A percentile compares a stretch with the other conserved stretches of the same genome.
Evolutionary conservation across 139 green algal species (phyloP).

Genomic region (Ulvella scutata): DNA sequence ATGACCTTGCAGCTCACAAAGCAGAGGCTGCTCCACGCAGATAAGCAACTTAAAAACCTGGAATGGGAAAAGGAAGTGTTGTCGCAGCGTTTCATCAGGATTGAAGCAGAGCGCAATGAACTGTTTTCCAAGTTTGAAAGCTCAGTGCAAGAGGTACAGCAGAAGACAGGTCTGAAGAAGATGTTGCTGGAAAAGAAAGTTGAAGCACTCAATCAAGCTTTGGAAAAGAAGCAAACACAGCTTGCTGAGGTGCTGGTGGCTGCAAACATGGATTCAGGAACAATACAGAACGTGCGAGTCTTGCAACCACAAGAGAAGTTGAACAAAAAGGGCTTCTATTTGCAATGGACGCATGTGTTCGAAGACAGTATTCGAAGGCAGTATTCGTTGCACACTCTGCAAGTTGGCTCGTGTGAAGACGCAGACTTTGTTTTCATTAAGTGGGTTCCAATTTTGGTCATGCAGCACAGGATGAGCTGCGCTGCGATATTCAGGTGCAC

Average conservation of each 20-base stretch:
- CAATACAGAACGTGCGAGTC: constrained; percentile 29
- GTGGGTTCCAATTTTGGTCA: too few relatives aligned
- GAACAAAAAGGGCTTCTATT: too few relatives aligned
- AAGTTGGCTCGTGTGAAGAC: too few relatives aligned
- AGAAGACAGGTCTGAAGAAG: constrained; percentile 38
- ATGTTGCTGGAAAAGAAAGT: constrained; percentile 46
- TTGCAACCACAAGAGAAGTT: too few relatives aligned
- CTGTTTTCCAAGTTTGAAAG: constrained; percentile 62
- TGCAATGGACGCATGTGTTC: too few relatives aligned
- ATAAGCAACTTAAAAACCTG: constrained; percentile 66
- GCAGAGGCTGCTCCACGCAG: constrained; percentile 44
- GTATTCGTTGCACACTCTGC: too few relatives aligned
- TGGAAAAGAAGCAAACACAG: constrained; percentile 61
- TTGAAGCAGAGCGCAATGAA: constrained; percentile 51
- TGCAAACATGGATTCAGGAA: constrained; percentile 58
- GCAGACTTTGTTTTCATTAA: too few relatives aligned
- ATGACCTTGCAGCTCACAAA: constrained; percentile 47
- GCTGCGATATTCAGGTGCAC: constrained; percentile 41
- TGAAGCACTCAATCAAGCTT: constrained; percentile 31
- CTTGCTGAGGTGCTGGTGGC: constrained; percentile 63
- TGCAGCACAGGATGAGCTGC: too few relatives aligned
- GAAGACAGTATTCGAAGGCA: too few relatives aligned
- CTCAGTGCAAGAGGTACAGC: constrained; percentile 58
- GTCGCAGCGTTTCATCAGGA: constrained; percentile 47
- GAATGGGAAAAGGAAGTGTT: constrained; percentile 78